Evolutionary conservation across 345 rosid species (phyloP).

Genomic region (Pugionium dolabratum): DNA sequence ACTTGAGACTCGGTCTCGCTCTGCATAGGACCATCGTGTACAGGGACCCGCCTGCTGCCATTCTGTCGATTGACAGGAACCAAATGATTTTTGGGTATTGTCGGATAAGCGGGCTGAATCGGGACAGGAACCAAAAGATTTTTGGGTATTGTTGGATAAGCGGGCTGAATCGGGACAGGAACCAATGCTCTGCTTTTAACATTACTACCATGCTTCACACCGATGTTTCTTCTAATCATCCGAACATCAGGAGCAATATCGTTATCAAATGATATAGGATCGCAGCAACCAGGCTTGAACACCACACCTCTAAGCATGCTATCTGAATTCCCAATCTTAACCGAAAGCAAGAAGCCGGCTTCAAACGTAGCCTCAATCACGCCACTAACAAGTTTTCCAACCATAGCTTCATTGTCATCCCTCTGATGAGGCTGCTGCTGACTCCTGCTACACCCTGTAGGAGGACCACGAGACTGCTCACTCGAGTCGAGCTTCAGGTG

Average conservation of each 20-base stretch:
- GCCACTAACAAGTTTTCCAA: constrained; percentile 75
- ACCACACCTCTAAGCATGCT: constrained; percentile 73
- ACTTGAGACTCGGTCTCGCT: constrained; percentile 37
- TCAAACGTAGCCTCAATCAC: constrained; percentile 71
- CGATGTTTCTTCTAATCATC: constrained; percentile 67
- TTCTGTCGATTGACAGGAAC: constrained; percentile 51
- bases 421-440: constrained; percentile 39
- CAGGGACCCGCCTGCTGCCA: constrained; percentile 41
- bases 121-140: constrained; percentile 55
- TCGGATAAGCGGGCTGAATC: constrained; percentile 46
- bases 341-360: constrained; percentile 76
- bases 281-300: constrained; percentile 67
- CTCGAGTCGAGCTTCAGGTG: constrained; percentile 34
- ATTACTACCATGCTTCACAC: constrained; percentile 31
- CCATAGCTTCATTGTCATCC: constrained; percentile 44
- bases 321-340: constrained; percentile 61
- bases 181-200: constrained; percentile 35
- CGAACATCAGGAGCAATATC: constrained; percentile 72
- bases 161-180: constrained; percentile 42
- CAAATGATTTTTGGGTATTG: constrained; percentile 44
- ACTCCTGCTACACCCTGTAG: constrained; percentile 44
- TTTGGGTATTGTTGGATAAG: constrained; percentile 40
- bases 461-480: constrained; percentile 43
- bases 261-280: constrained; percentile 63
- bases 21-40: constrained; percentile 32